Evolutionary conservation across 805 yeast species (phyloP), one percentile per base, ranked within the genome.

Genomic region (Ogataea nakhonphanomensis): DNA sequence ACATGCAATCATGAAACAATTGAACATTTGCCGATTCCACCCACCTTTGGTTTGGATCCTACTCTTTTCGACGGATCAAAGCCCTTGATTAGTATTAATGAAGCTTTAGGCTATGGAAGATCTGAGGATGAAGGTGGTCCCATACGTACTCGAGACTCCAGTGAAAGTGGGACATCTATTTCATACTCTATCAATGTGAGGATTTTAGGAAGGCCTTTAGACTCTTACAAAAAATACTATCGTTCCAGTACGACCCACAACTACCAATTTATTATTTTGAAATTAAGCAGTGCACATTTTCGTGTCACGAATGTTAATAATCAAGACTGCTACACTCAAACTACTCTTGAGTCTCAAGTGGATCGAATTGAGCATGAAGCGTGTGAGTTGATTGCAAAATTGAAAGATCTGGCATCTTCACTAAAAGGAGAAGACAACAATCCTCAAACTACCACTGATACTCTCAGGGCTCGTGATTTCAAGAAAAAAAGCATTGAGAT

Each of bases 101-200:
- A 67, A 30, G 61, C 67, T 0, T 57, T 76, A 23, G 84, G 84
- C 0, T 79, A 78, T 54, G 84, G 82, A 7, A 70, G 74, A 44
- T 50, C 71, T 9, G 64, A 65, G n/a, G 52, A 61, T 1, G 49
- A 66, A 26, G 84, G 84, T 1, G 67, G 78, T 0, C 84, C 84
- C 1, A 57, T 79, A 4, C 55, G 71, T 39, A 70, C 76, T 3
- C 61, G 59, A 9, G 85, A 79, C 58, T 58, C 67, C 31, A 51
- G 67, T 7, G 58, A 60, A 23, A 66, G 60, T 43, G 71, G 58
- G 14, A 50, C 52, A 20, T 73, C 79, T 28, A 58, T 78, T 11
- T 62, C 72, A 22, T 78, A 78, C 51, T 64, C 74, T 2, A 65
- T 79, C 13, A 78, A 73, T 43, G 77, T 78, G n/a, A 70, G 71